phyloP scores from a whole-genome alignment of 2,329 filamentous ascomycete genomes.

The Aspergillus cejpii region DNA sequence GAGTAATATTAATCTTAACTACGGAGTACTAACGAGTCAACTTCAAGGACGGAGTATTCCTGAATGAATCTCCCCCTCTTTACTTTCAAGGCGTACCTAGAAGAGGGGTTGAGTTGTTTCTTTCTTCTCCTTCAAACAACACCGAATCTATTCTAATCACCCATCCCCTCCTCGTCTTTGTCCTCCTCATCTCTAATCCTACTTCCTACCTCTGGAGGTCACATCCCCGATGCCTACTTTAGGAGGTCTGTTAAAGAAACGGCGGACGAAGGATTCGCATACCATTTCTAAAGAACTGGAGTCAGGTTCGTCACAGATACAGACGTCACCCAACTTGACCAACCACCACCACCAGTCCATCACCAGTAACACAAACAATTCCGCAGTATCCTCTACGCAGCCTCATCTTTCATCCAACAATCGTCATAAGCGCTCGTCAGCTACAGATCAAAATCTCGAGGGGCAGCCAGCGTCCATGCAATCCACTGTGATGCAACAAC shows the following conservation, averaged over 20 bases:
- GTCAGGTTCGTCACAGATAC: conserved; percentile 61
- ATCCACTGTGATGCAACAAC: conserved; percentile 33
- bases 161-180: conserved; percentile 24
- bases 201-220: conserved; percentile 18
- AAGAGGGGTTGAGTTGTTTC: too few relatives aligned
- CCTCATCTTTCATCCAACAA: conserved; percentile 13
- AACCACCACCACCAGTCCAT: conserved; percentile 20
- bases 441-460: conserved; percentile 18
- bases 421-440: conserved; percentile 13
- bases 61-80: too few relatives aligned
- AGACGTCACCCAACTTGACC: conserved; percentile 50
- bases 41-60: too few relatives aligned
- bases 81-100: too few relatives aligned
- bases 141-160: conserved; percentile 17
- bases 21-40: too few relatives aligned
- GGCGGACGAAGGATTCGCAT: conserved; percentile 84
- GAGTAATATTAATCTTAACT: too few relatives aligned
- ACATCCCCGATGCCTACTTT: conserved; percentile 72
- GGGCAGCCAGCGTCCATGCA: conserved; percentile 33
- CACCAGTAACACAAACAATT: conserved; percentile 18
- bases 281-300: conserved; percentile 52
- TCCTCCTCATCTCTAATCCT: conserved; percentile 10
- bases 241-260: conserved; percentile 90
- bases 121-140: too few relatives aligned
- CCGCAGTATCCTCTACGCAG: conserved; percentile 15